phyloP scores from a whole-genome alignment of 768 basidiomycete species.

The Botryobasidium botryosum region DNA sequence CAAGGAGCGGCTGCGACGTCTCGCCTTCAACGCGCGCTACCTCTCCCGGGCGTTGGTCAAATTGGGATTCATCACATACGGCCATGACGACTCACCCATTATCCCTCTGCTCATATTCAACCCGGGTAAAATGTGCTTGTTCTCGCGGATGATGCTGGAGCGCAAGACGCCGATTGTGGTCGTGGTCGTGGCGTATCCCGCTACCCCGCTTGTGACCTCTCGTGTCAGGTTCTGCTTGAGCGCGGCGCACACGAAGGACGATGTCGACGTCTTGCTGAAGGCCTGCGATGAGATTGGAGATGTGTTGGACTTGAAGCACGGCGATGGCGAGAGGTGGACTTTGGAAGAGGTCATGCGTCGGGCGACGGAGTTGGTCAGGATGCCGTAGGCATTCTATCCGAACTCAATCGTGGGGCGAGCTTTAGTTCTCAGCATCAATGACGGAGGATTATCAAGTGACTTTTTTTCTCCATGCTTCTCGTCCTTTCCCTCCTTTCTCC shows the following conservation, averaged over 20 bases:
- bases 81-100: slow-evolving; percentile 79
- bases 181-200: slow-evolving; percentile 82
- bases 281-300: slow-evolving; percentile 91
- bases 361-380: slow-evolving; percentile 58
- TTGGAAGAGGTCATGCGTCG: slow-evolving; percentile 53
- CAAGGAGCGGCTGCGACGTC: slow-evolving; percentile 55
- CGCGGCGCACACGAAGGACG: slow-evolving; percentile 92
- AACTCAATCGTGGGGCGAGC: too few relatives aligned
- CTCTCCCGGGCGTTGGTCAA: slow-evolving; percentile 71
- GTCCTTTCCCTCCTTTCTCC: too few relatives aligned
- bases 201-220: slow-evolving; percentile 74
- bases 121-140: slow-evolving; percentile 85
- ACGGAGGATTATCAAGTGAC: too few relatives aligned
- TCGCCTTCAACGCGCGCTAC: slow-evolving; percentile 93
- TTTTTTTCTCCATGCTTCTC: too few relatives aligned
- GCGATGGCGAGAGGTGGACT: slow-evolving; percentile 51
- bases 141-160: slow-evolving; percentile 77
- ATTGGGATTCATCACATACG: slow-evolving; percentile 94
- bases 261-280: slow-evolving; percentile 68
- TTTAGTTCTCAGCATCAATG: too few relatives aligned
- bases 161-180: slow-evolving; percentile 67
- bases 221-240: slow-evolving; percentile 90
- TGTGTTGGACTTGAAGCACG: slow-evolving; percentile 78
- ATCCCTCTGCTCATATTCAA: slow-evolving; percentile 85
- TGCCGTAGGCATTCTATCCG: too few relatives aligned